These are phyloP conservation scores for Backusella morwellensis DNA, from an alignment of 192 early-diverging fungal species.

Conservation along the genomic window DNA sequence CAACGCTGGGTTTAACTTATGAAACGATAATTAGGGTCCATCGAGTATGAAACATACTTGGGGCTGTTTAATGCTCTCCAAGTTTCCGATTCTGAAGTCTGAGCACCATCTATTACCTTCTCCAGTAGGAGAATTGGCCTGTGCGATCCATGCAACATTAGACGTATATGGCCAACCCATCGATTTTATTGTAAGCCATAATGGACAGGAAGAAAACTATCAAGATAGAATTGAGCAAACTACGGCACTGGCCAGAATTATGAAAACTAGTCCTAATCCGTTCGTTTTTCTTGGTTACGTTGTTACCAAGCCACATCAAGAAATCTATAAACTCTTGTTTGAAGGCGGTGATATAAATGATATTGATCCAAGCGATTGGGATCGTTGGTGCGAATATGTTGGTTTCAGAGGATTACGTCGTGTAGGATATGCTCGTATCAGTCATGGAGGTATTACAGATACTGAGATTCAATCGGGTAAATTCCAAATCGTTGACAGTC, in stretches of 20 bases:
- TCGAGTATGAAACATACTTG: constrained; percentile 84
- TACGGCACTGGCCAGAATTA: constrained; percentile 73
- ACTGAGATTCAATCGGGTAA: constrained; percentile 83
- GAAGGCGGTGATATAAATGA: constrained; percentile 68
- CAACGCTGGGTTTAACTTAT: neutral
- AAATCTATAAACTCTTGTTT: constrained; percentile 64
- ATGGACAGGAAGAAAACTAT: constrained; percentile 79
- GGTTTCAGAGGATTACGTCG: constrained; percentile 75
- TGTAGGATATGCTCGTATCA: constrained; percentile 71
- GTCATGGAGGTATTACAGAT: constrained; percentile 78
- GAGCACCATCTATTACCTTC: constrained; percentile 77
- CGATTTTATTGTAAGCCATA: constrained; percentile 81
- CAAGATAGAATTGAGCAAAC: constrained; percentile 75
- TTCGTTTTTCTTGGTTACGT: constrained; percentile 83
- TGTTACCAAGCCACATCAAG: constrained; percentile 69
- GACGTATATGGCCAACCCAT: constrained; percentile 77
- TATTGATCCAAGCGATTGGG: constrained; percentile 71
- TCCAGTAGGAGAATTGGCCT: constrained; percentile 80
- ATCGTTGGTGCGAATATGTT: constrained; percentile 85
- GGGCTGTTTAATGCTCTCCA: constrained; percentile 83
- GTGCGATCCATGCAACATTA: constrained; percentile 81
- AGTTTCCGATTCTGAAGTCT: constrained; percentile 75
- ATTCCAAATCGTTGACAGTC: constrained; percentile 58
- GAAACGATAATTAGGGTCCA: constrained; percentile 50
- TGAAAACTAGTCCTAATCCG: constrained; percentile 68